These are phyloP conservation scores for Thamnidium elegans DNA, from an alignment of 192 early-diverging fungal species.

Conservation along the genomic window DNA sequence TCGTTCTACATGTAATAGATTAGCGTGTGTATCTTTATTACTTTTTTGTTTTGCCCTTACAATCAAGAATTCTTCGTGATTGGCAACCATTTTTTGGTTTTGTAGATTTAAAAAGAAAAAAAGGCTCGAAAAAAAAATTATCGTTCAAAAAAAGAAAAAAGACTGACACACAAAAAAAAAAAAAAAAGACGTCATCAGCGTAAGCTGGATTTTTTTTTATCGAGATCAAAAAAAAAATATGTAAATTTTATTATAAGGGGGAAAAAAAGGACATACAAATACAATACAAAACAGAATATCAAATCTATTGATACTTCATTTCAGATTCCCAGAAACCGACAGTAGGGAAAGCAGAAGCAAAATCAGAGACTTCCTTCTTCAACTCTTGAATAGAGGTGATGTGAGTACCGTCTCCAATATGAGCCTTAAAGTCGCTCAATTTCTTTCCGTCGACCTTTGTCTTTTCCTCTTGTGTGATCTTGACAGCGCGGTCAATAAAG, in stretches of 20 bases:
- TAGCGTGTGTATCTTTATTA: neutral
- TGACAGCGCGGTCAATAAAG: constrained; percentile 88
- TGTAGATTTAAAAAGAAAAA: neutral
- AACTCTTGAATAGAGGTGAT: constrained; percentile 64
- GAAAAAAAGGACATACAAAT: no score
- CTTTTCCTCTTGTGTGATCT: constrained; percentile 72
- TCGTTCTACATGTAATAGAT: constrained; percentile 41
- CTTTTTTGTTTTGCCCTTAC: neutral
- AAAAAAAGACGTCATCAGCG: neutral
- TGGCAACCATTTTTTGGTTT: neutral
- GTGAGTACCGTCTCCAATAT: constrained; percentile 64
- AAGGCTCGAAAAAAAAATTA: neutral
- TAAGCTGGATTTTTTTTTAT: no score
- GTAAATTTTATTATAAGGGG: no score
- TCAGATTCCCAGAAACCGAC: constrained; percentile 76
- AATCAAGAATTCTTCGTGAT: constrained; percentile 9
- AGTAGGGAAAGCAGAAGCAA: constrained; percentile 84
- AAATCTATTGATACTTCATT: constrained; percentile 48
- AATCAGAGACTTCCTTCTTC: constrained; percentile 79
- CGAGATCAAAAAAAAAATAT: no score
- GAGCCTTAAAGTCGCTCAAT: constrained; percentile 88
- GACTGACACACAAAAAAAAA: neutral
- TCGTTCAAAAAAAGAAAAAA: neutral
- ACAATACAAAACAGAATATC: no score
- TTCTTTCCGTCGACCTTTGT: constrained; percentile 61